phyloP scores from a whole-genome alignment of 73 alveolate genomes.

The Tetrahymena thermophila region DNA sequence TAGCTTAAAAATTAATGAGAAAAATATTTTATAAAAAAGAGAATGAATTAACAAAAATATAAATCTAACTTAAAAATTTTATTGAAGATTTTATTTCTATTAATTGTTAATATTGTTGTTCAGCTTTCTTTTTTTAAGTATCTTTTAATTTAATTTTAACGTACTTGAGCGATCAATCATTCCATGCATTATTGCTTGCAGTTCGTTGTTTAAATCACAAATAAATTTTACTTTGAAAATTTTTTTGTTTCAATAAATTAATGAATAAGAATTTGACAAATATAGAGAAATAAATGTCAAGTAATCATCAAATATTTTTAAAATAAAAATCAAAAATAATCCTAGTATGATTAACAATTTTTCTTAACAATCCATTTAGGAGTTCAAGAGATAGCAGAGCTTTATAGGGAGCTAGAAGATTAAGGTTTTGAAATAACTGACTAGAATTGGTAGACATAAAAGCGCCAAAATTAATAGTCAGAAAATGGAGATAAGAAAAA shows the following conservation, averaged over 20 bases:
- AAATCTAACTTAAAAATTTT: background rate
- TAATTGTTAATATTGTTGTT: background rate
- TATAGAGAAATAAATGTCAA: background rate
- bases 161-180: background rate
- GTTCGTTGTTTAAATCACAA: background rate
- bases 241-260: background rate
- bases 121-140: background rate
- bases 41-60: too few relatives aligned
- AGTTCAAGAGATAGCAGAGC: background rate
- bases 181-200: too few relatives aligned
- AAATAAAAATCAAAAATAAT: background rate
- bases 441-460: background rate
- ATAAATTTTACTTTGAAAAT: background rate
- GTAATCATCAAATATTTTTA: background rate
- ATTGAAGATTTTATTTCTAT: background rate
- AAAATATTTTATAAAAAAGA: too few relatives aligned
- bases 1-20: background rate
- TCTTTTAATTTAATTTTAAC: background rate
- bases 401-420: background rate
- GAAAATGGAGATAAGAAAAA: background rate
- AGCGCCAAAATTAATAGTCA: background rate
- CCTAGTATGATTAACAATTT: background rate
- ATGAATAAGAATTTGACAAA: background rate
- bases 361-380: background rate
- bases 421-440: background rate